Conservation (phyloP, 2,329 filamentous ascomycete genomes). For the Rhytidhysteron rufulum region DNA sequence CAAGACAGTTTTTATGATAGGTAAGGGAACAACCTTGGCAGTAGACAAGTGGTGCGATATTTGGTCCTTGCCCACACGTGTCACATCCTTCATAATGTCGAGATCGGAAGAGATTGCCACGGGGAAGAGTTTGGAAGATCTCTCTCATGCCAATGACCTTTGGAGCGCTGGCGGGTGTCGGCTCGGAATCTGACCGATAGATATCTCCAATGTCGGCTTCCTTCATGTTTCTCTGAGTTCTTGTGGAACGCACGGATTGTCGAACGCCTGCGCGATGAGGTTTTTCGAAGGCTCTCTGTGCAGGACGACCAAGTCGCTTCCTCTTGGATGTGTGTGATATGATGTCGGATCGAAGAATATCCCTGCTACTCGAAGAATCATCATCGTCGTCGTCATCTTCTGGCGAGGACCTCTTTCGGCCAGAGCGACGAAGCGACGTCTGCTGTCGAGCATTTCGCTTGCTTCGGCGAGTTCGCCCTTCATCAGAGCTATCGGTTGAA, state of each 20-base stretch:
- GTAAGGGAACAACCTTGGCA: slow-evolving; percentile 87
- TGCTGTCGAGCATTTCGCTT: slow-evolving; percentile 13
- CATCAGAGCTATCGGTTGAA: slow-evolving; percentile 18
- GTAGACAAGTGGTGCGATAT: slow-evolving; percentile 69
- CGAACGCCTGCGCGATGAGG: slow-evolving; percentile 27
- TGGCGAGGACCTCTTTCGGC: slow-evolving; percentile 14
- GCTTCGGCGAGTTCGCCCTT: slow-evolving; percentile 10
- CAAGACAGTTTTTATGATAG: slow-evolving; percentile 82
- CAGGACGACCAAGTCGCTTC: slow-evolving; percentile 21
- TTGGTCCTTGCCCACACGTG: slow-evolving; percentile 59
- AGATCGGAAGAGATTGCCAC: slow-evolving; percentile 63
- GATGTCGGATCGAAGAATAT: slow-evolving; percentile 42
- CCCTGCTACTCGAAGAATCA: slow-evolving; percentile 21
- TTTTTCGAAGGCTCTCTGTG: slow-evolving; percentile 14
- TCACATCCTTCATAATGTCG: slow-evolving; percentile 71
- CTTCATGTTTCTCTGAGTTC: slow-evolving; percentile 46
- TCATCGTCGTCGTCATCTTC: slow-evolving; percentile 18
- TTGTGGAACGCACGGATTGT: slow-evolving; percentile 44
- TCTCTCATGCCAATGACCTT: slow-evolving; percentile 65
- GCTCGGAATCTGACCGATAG: slow-evolving; percentile 43
- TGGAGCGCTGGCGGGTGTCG: slow-evolving; percentile 38
- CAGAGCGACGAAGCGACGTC: slow-evolving; percentile 26
- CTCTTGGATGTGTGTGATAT: slow-evolving; percentile 33
- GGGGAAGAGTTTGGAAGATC: slow-evolving; percentile 61
- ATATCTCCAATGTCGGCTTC: slow-evolving; percentile 60